Evolutionary conservation across 192 early-diverging fungal genomes (phyloP), one percentile per base, ranked within the genome.

Genomic region (Backusella westeae): DNA sequence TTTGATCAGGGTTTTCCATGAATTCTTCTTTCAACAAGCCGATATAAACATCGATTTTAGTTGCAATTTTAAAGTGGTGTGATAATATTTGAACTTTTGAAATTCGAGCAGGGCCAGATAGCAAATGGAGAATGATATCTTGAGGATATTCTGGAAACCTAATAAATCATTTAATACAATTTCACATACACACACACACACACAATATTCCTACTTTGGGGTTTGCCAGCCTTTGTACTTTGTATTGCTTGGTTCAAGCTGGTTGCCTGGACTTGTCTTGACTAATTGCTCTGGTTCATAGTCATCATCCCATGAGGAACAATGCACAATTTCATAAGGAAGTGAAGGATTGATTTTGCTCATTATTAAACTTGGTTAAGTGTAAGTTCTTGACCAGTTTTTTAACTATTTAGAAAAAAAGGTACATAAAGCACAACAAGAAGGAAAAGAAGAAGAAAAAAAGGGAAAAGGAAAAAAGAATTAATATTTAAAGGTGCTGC

Each of bases 21-120:
- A 66, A 26, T 0, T 19, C 65, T 15, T 77, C 74, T 26, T 74
- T 66, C 23, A 65, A 34, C 5, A 77, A 38, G 19, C 92, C 92
- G 49, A 93, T 79, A 78, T 85, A 93, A 67, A 94, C 85, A 67
- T 93, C 93, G 29, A 95, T 79, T 74, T 85, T 89, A 26, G 89
- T 88, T 4, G 93, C 82, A 63, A 94, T 93, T 80, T 91, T 95
- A 86, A 88, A 93, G 72, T 95, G 93, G 77, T 95, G 93, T 12
- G 87, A 87, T 15, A 95, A 76, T 34, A 94, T 78, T 74, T 95
- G 89, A 46, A 95, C 81, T 80, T 93, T 91, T 32, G 83, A 78
- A 26, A 95, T 81, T 42, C 87, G 84, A 53, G 88, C 89, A 44
- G 77, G 67, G 4, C 91, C 91, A 53, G 83, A 76, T 3, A 78